Evolutionary conservation across 1,284 basidiomycete genomes (phyloP), one percentile per base, ranked within the genome.

Genomic region (Abortiporus biennis): DNA sequence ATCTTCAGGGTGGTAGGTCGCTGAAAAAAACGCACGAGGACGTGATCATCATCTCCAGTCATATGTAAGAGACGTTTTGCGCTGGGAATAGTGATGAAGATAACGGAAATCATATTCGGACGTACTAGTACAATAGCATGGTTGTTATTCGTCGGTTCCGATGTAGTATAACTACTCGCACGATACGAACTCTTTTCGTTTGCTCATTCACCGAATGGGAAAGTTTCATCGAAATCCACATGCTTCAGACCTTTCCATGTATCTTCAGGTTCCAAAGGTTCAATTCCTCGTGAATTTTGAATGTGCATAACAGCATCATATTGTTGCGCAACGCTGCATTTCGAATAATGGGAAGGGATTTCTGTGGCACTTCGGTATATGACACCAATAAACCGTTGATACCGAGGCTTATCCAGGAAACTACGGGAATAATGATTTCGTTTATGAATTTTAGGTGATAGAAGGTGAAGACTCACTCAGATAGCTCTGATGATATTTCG

Each of bases 321-420:
- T 49, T 57, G 61, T 34, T 54, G 45, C 17, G 51, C 50, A n/a
- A 52, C 51, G 27, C 47, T 54, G 51, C 56, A 58, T 32, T 43
- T 48, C 0, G 54, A 51, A 40, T 57, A 59, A 43, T 57, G 57
- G 31, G 57, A 56, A 42, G 49, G 48, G 1, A 52, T 35, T 42
- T 57, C 57, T 3, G 59, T 61, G 13, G 49, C 49, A 31, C 45
- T 46, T 25, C 54, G 44, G 51, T 57, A 59, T 15, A 59, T 52
- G 21, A 57, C 54, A 16, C 56, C 56, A 41, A 55, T 58, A 50
- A 56, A 57, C 29, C 54, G 52, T 50, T 56, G 52, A 42, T 49
- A 54, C 19, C 53, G 53, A 12, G 54, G 48, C 2, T 37, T 32
- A 38, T 58, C 53, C 24, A 61, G 48, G 39, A 55, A 55, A 6